Evolutionary conservation across 148 eudicot species (phyloP).

Genomic region (Heliosperma pusillum): DNA sequence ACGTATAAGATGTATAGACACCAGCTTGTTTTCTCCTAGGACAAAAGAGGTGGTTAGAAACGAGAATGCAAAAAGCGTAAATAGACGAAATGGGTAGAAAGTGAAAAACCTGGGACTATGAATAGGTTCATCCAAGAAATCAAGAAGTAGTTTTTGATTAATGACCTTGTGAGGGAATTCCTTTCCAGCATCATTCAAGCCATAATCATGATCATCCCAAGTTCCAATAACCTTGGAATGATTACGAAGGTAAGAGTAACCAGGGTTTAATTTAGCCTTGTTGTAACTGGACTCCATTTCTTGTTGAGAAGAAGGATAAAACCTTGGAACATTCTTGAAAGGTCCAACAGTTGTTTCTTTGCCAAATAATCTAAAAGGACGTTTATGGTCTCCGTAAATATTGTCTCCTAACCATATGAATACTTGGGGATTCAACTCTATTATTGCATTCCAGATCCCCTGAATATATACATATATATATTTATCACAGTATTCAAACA

Average conservation of each 20-base stretch:
- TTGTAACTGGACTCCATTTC: slow-evolving; percentile 55
- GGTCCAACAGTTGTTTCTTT: slow-evolving; percentile 70
- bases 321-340: slow-evolving; percentile 64
- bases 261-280: slow-evolving; percentile 42
- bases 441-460: slow-evolving; percentile 58
- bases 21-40: slow-evolving; percentile 86
- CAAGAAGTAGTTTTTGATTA: slow-evolving; percentile 62
- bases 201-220: slow-evolving; percentile 87
- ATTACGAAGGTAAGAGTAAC: slow-evolving; percentile 42
- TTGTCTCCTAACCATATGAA: slow-evolving; percentile 79
- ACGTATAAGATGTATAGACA: slow-evolving; percentile 64
- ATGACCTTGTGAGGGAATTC: slow-evolving; percentile 46
- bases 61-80: not conserved
- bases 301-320: slow-evolving; percentile 48
- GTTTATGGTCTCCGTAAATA: slow-evolving; percentile 62
- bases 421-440: slow-evolving; percentile 48
- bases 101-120: slow-evolving; percentile 55
- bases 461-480: too few relatives aligned
- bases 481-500: too few relatives aligned
- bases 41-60: too few relatives aligned
- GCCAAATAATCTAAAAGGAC: slow-evolving; percentile 52
- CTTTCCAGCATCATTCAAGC: slow-evolving; percentile 78
- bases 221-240: slow-evolving; percentile 64
- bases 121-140: slow-evolving; percentile 68
- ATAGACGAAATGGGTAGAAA: not conserved